These are phyloP conservation scores for Penicillium flavigenum DNA, from an alignment of 495 filamentous ascomycete species.

Conservation along the genomic window DNA sequence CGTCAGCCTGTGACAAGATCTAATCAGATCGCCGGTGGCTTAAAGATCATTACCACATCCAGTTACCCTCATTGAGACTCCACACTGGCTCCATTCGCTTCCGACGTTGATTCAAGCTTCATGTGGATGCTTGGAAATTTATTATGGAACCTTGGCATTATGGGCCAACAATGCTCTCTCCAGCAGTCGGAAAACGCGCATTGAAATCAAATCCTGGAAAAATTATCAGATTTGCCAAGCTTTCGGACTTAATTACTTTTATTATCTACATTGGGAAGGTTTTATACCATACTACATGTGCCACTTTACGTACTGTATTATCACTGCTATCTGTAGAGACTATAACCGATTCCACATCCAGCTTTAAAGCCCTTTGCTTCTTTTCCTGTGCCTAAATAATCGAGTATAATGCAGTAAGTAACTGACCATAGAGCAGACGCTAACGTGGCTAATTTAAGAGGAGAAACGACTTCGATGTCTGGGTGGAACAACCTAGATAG, in stretches of 20 bases:
- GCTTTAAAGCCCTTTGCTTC: too few species aligned
- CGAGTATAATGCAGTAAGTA: too few species aligned
- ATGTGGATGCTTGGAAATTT: constrained; percentile 17
- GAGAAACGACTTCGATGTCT: too few species aligned
- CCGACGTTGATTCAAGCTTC: constrained; percentile 16
- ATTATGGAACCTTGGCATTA: constrained; percentile 11
- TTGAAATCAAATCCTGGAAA: neutral
- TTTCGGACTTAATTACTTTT: neutral
- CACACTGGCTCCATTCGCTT: constrained; percentile 4
- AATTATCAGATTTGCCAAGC: constrained; percentile 17
- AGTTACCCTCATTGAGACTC: neutral
- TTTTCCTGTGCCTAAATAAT: too few species aligned
- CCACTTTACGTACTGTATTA: too few species aligned
- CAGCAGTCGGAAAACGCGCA: constrained; percentile 2
- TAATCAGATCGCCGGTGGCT: constrained; percentile 18
- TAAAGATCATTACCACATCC: neutral
- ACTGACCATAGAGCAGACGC: too few species aligned
- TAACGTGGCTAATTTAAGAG: too few species aligned
- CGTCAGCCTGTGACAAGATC: constrained; percentile 11
- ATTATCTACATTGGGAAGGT: neutral
- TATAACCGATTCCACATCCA: too few species aligned
- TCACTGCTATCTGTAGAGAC: too few species aligned
- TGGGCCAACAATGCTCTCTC: neutral
- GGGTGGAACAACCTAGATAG: too few species aligned
- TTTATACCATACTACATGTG: too few species aligned